Evolutionary conservation across 2,329 filamentous ascomycete genomes (phyloP).

Genomic region (Colletotrichum sp.): DNA sequence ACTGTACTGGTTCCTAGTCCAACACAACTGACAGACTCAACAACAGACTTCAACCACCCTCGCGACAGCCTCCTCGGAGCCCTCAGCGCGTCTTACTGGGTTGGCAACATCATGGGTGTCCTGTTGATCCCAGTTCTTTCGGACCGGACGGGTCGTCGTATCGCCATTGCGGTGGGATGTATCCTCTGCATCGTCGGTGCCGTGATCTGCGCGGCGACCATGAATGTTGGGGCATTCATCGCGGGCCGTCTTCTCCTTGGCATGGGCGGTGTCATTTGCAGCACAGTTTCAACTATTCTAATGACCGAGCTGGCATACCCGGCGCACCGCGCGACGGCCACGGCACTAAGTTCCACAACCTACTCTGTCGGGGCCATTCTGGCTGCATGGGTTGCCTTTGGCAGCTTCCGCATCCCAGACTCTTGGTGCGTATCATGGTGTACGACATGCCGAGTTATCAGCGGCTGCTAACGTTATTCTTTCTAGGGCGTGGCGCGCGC

Average conservation of each 20-base stretch:
- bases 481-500: slow-evolving; percentile 12
- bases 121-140: slow-evolving; percentile 36
- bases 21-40: not conserved
- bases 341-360: slow-evolving; percentile 38
- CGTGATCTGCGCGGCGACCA: slow-evolving; percentile 44
- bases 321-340: slow-evolving; percentile 26
- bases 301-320: slow-evolving; percentile 33
- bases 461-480: not conserved
- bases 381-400: slow-evolving; percentile 43
- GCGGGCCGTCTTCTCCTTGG: slow-evolving; percentile 45
- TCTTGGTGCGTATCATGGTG: not conserved
- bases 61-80: slow-evolving; percentile 33
- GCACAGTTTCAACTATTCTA: slow-evolving; percentile 54
- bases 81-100: slow-evolving; percentile 46
- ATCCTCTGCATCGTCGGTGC: slow-evolving; percentile 38
- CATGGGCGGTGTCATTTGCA: slow-evolving; percentile 45
- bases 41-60: slow-evolving; percentile 34
- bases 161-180: slow-evolving; percentile 34
- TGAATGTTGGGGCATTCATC: slow-evolving; percentile 50
- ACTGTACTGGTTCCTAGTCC: rapidly evolving
- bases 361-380: slow-evolving; percentile 42
- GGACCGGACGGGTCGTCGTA: slow-evolving; percentile 33
- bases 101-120: slow-evolving; percentile 44
- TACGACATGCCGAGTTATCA: not conserved
- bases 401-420: slow-evolving; percentile 28